A percentile compares a stretch with the other conserved stretches of the same genome.
These are phyloP conservation scores for Fusarium anguioides DNA, from an alignment of 2,329 filamentous ascomycete genomes.

Conservation along the genomic window DNA sequence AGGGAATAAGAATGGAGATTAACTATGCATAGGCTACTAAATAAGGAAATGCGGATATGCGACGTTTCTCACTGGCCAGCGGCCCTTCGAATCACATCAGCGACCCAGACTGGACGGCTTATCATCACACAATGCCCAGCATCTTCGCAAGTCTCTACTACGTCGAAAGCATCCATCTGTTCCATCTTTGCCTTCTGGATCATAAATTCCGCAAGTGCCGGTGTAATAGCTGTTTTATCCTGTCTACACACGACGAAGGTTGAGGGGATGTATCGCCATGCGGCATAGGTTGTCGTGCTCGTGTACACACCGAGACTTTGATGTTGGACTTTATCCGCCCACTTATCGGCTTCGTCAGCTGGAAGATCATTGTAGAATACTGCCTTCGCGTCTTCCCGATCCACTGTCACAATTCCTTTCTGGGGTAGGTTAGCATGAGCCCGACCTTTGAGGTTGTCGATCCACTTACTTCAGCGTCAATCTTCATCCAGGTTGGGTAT, in stretches of 20 bases:
- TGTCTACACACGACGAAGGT: background rate
- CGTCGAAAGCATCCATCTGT: no score
- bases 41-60: background rate
- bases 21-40: background rate
- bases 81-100: background rate
- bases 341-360: background rate
- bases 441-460: background rate
- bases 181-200: background rate
- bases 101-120: background rate
- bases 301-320: background rate
- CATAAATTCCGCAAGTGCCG: background rate
- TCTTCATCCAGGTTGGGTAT: background rate
- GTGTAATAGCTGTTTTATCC: background rate
- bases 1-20: constrained; percentile 6
- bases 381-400: background rate
- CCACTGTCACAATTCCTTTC: background rate
- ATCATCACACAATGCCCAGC: no score
- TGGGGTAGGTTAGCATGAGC: background rate
- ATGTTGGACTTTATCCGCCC: background rate
- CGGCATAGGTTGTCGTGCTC: background rate
- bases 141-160: no score
- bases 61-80: background rate
- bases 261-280: background rate
- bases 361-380: background rate
- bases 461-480: background rate